Evolutionary conservation across 352 stramenopile species (phyloP).

Genomic region (Pilasporangium apinafurcum): DNA sequence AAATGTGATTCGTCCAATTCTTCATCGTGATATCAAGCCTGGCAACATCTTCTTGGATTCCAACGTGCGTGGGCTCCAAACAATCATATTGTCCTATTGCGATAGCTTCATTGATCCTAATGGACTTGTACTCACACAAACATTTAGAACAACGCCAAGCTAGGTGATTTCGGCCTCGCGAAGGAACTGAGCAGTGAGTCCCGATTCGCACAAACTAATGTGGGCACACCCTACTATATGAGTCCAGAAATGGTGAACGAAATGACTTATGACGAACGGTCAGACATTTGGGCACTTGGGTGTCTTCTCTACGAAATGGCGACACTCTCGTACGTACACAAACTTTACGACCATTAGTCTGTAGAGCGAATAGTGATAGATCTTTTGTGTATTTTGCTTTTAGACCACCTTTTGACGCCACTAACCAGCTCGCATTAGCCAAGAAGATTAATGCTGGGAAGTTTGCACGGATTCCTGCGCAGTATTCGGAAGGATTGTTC

Average conservation of each 20-base stretch:
- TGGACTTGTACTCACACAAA: background rate
- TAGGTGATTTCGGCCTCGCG: slow-evolving; percentile 88
- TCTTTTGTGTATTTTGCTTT: background rate
- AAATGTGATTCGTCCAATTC: slow-evolving; percentile 74
- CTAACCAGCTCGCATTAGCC: slow-evolving; percentile 88
- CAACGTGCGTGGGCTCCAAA: slow-evolving; percentile 40
- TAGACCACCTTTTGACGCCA: slow-evolving; percentile 88
- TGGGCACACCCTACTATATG: slow-evolving; percentile 93
- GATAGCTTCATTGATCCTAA: slow-evolving; percentile 1
- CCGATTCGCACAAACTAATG: slow-evolving; percentile 87
- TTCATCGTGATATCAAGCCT: slow-evolving; percentile 90
- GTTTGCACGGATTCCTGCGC: slow-evolving; percentile 85
- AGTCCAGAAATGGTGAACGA: slow-evolving; percentile 90
- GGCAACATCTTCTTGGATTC: slow-evolving; percentile 91
- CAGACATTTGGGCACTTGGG: slow-evolving; percentile 88
- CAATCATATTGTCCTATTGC: slow-evolving; percentile 3
- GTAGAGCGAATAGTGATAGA: background rate
- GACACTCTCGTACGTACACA: slow-evolving; percentile 53
- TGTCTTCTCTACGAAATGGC: slow-evolving; percentile 91
- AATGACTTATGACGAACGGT: slow-evolving; percentile 90
- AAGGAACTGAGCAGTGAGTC: slow-evolving; percentile 89
- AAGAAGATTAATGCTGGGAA: slow-evolving; percentile 93
- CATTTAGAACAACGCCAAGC: slow-evolving; percentile 84
- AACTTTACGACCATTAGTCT: background rate
- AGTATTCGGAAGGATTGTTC: slow-evolving; percentile 89